These are phyloP conservation scores for Camptophora hylomeconis DNA, from an alignment of 2,329 filamentous ascomycete genomes.

Conservation along the genomic window DNA sequence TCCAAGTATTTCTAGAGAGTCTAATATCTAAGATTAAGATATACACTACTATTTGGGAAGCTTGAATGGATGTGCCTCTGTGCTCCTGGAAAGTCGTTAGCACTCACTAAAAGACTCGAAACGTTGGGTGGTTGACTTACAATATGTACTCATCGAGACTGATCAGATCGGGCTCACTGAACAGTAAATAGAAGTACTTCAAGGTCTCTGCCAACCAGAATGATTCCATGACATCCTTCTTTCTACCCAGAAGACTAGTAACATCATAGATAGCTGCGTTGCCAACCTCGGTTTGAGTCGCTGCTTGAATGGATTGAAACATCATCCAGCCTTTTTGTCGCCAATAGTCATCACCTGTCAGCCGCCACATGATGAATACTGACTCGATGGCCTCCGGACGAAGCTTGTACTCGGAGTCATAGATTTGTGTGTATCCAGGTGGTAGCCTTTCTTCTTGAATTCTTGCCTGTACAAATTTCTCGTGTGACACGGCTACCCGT, in stretches of 20 bases:
- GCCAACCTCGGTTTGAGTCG: conserved; percentile 49
- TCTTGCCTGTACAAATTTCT: conserved; percentile 25
- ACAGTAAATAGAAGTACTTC: conserved; percentile 36
- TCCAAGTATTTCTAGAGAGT: too few species aligned
- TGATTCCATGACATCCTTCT: conserved; percentile 56
- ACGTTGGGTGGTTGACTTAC: conserved; percentile 20
- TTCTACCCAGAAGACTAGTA: conserved; percentile 32
- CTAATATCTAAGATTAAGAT: too few species aligned
- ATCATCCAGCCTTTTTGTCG: conserved; percentile 61
- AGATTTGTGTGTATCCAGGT: conserved; percentile 28
- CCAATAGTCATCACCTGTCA: conserved; percentile 54
- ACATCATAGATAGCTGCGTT: conserved; percentile 57
- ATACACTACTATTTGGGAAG: conserved; percentile 19
- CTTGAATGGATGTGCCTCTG: conserved; percentile 28
- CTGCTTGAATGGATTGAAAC: conserved; percentile 51
- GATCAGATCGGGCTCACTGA: conserved; percentile 30
- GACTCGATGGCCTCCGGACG: conserved; percentile 67
- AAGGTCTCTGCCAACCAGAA: conserved; percentile 51
- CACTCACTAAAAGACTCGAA: conserved; percentile 4
- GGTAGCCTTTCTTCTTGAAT: conserved; percentile 32
- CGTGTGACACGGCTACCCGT: conserved; percentile 23
- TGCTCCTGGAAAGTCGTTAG: conserved; percentile 21
- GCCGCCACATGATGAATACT: conserved; percentile 63
- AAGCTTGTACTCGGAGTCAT: conserved; percentile 27
- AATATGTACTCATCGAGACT: conserved; percentile 35